Evolutionary conservation across 495 filamentous ascomycete genomes (phyloP).

Genomic region (Aspergillus bridgeri): DNA sequence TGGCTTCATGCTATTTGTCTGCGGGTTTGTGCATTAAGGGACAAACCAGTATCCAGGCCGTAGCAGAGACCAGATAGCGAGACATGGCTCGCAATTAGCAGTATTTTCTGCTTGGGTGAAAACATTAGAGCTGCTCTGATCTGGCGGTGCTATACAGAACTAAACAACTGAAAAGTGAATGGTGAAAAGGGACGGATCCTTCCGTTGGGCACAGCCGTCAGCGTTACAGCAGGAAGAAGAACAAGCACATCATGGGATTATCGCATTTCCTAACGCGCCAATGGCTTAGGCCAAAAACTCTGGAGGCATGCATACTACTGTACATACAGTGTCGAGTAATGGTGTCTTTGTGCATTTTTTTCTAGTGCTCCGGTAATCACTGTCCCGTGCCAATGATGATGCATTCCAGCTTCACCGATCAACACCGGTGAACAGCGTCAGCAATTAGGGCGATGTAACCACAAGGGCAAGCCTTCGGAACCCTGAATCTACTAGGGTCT

Average conservation of each 20-base stretch:
- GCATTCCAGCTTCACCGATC: background rate
- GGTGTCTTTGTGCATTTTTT: too few species aligned
- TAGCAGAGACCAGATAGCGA: constrained; percentile 15
- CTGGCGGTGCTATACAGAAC: background rate
- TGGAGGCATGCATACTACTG: too few species aligned
- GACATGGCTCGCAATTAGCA: constrained; percentile 13
- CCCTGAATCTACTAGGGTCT: background rate
- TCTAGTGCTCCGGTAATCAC: background rate
- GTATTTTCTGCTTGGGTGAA: constrained; percentile 6
- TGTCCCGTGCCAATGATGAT: background rate
- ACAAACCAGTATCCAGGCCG: constrained; percentile 15
- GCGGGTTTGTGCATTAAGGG: too few species aligned
- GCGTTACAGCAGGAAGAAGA: background rate
- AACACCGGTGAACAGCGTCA: background rate
- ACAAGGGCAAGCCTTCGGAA: background rate
- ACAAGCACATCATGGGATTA: background rate
- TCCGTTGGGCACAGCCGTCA: background rate
- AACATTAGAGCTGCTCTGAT: background rate
- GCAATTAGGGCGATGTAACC: background rate
- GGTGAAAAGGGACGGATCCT: background rate
- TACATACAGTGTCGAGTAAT: too few species aligned
- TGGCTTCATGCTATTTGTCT: too few species aligned
- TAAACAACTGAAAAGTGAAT: background rate
- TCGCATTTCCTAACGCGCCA: too few species aligned
- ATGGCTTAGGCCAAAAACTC: too few species aligned